These are phyloP conservation scores for Penicillium taxi DNA, from an alignment of 495 filamentous ascomycete species.

Conservation along the genomic window DNA sequence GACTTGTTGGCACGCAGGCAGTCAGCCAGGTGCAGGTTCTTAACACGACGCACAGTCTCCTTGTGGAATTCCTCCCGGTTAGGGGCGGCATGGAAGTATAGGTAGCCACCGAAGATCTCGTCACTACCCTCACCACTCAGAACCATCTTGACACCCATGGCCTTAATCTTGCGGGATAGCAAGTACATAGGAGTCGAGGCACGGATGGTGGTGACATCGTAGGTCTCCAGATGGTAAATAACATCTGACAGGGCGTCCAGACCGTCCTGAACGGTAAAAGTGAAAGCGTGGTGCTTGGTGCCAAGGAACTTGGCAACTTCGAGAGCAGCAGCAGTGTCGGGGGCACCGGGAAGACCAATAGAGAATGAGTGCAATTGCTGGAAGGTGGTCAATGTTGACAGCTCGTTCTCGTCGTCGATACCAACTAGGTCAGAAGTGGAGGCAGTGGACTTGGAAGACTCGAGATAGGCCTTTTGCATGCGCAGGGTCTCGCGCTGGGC, in stretches of 20 bases:
- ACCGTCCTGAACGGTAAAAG: conserved; percentile 94
- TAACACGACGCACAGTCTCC: conserved; percentile 84
- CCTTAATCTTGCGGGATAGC: conserved; percentile 96
- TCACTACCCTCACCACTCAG: conserved; percentile 92
- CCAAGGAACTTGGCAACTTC: conserved; percentile 93
- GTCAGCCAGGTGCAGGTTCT: conserved; percentile 91
- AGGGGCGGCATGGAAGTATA: conserved; percentile 95
- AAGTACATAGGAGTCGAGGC: conserved; percentile 99
- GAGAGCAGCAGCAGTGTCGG: conserved; percentile 79
- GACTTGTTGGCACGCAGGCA: conserved; percentile 98
- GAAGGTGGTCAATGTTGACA: conserved; percentile 84
- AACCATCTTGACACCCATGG: conserved; percentile 98
- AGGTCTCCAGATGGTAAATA: conserved; percentile 95
- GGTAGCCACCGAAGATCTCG: conserved; percentile 96
- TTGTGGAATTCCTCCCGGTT: conserved; percentile 85
- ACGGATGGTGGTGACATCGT: conserved; percentile 96
- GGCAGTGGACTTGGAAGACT: conserved; percentile 32
- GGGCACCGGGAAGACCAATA: conserved; percentile 84
- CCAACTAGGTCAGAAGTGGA: conserved; percentile 70
- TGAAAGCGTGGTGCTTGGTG: conserved; percentile 95
- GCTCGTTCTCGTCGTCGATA: conserved; percentile 82
- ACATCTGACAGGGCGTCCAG: conserved; percentile 94
- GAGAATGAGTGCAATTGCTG: conserved; percentile 97
- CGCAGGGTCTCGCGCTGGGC: conserved; percentile 85
- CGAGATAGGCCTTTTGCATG: conserved; percentile 51